Conservation (phyloP, 225 moss, liverwort and hornwort species). For the Climacium dendroides region DNA sequence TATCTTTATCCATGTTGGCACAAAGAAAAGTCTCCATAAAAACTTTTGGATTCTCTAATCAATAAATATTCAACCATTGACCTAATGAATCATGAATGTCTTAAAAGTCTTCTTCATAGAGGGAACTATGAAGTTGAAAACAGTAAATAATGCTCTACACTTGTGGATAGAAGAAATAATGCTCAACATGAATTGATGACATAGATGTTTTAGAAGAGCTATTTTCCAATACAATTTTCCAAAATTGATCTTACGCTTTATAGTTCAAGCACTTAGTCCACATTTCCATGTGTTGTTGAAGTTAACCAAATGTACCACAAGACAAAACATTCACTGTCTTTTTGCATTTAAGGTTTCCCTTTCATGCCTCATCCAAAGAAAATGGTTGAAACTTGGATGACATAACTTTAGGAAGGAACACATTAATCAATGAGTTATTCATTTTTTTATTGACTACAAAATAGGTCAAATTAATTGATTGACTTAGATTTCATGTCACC, state of each 20-base stretch:
- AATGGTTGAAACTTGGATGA: background rate
- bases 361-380: background rate
- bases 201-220: too few species aligned
- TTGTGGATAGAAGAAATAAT: background rate
- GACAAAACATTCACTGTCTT: background rate
- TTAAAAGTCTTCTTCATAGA: background rate
- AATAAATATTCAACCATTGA: background rate
- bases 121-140: background rate
- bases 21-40: background rate
- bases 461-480: background rate
- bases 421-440: background rate
- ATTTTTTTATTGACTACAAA: background rate
- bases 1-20: background rate
- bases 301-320: accelerated
- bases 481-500: background rate
- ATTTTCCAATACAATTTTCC: background rate
- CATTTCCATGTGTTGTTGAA: background rate
- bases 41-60: background rate
- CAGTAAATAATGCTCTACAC: background rate
- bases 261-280: accelerated
- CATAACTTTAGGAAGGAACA: background rate
- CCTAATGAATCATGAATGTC: background rate
- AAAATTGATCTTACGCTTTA: background rate
- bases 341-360: background rate
- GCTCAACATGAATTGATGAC: background rate